Conservation (phyloP, 1,284 basidiomycete species). For the Leccinum pallidistipes region DNA sequence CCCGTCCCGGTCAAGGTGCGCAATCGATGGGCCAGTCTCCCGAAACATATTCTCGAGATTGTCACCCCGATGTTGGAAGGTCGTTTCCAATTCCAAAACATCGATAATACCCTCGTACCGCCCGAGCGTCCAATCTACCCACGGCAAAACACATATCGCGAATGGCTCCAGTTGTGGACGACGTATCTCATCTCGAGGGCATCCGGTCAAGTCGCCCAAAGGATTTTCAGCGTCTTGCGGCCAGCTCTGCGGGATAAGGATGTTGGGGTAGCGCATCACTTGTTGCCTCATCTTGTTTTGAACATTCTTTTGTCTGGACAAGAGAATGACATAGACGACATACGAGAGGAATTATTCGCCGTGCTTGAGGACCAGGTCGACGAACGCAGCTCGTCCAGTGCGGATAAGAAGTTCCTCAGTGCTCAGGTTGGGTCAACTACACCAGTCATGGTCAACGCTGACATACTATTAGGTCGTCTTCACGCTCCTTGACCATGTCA, state of each 20-base stretch:
- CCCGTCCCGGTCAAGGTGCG: constrained; percentile 67
- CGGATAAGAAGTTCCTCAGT: constrained; percentile 81
- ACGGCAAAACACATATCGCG: constrained; percentile 78
- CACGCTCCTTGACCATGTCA: constrained; percentile 92
- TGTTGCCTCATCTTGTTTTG: constrained; percentile 92
- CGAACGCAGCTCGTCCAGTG: constrained; percentile 52
- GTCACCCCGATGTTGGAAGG: constrained; percentile 86
- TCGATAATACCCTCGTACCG: constrained; percentile 38
- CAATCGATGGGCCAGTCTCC: constrained; percentile 75
- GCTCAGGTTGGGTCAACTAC: constrained; percentile 68
- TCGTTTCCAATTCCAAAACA: constrained; percentile 65
- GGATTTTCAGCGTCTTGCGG: constrained; percentile 81
- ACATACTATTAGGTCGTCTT: constrained; percentile 74
- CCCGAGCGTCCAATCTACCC: constrained; percentile 78
- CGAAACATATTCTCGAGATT: constrained; percentile 86
- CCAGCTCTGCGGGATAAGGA: constrained; percentile 86
- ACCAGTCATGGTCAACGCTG: background rate
- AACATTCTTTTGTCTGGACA: constrained; percentile 82
- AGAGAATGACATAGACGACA: constrained; percentile 59
- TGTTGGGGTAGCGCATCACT: constrained; percentile 85
- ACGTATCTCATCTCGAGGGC: constrained; percentile 76
- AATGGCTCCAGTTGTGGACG: constrained; percentile 96
- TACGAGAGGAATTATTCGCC: constrained; percentile 76
- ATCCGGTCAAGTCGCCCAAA: constrained; percentile 55
- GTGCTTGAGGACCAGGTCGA: constrained; percentile 90